These are phyloP conservation scores for Leishmania aethiopica DNA, from an alignment of 208 protist species.

Conservation along the genomic window DNA sequence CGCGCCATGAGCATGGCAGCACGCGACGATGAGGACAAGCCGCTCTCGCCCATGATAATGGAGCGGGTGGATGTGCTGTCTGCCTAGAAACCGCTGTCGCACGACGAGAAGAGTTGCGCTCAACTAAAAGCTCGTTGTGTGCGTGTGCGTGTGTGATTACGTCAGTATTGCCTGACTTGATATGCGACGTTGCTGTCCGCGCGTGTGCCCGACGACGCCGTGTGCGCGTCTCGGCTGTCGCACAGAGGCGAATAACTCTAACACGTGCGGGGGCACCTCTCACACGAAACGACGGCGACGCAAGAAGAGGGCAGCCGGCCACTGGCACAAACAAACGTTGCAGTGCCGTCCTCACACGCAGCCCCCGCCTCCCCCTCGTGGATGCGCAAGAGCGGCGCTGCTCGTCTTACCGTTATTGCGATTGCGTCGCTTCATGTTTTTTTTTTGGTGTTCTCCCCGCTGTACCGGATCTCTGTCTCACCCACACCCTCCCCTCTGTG, in stretches of 20 bases:
- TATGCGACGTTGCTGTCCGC: background rate
- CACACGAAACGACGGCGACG: background rate
- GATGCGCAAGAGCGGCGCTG: background rate
- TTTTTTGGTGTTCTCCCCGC: background rate
- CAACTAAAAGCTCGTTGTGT: background rate
- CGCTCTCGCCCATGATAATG: slow-evolving; percentile 61
- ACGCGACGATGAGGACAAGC: slow-evolving; percentile 51
- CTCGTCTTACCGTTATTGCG: background rate
- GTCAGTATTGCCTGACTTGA: background rate
- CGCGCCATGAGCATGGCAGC: slow-evolving; percentile 45
- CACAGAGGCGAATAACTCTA: background rate
- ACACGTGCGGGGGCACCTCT: background rate
- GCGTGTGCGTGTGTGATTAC: background rate
- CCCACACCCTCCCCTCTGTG: background rate
- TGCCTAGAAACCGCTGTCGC: background rate
- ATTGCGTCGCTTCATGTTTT: background rate
- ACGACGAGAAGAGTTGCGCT: slow-evolving; percentile 13
- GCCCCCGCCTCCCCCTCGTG: too few species aligned
- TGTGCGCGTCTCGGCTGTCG: background rate
- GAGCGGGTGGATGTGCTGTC: slow-evolving; percentile 49
- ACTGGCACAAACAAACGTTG: background rate
- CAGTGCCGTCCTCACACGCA: background rate
- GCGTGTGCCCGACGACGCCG: background rate
- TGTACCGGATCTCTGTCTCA: background rate
- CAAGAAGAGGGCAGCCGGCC: background rate